Evolutionary conservation across 139 green algal genomes (phyloP).

Genomic region (Chlorella sorokiniana): DNA sequence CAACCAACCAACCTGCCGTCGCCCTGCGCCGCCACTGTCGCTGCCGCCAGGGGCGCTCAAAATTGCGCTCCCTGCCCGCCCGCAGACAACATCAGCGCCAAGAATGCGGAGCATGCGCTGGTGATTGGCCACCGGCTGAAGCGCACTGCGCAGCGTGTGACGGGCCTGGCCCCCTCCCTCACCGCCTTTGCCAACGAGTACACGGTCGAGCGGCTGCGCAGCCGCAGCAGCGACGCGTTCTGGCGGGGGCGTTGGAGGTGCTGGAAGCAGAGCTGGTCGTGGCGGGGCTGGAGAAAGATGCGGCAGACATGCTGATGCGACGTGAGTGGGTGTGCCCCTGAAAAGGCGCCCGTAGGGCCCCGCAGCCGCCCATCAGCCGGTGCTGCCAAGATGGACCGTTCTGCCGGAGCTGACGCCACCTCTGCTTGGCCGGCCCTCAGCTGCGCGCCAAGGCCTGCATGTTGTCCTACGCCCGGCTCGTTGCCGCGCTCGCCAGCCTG

Average conservation of each 20-base stretch:
- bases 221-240: not conserved
- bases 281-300: slow-evolving; percentile 9
- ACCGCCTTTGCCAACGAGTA: not conserved
- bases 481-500: not conserved
- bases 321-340: not conserved
- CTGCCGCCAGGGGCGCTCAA: too few relatives aligned
- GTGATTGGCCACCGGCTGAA: slow-evolving; percentile 9
- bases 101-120: slow-evolving; percentile 7
- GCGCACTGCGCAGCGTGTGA: not conserved
- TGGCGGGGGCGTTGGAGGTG: slow-evolving; percentile 5
- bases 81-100: slow-evolving; percentile 8
- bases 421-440: too few relatives aligned
- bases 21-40: not conserved
- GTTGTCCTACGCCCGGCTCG: not conserved
- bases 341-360: too few relatives aligned
- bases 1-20: not conserved
- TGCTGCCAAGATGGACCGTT: too few relatives aligned
- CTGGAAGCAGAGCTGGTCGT: slow-evolving; percentile 17
- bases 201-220: not conserved
- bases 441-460: not conserved
- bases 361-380: too few relatives aligned
- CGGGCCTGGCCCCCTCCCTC: not conserved
- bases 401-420: too few relatives aligned
- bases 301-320: slow-evolving; percentile 12
- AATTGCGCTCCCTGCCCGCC: not conserved